phyloP scores from a whole-genome alignment of 345 rosid genomes.

The Syzygium jambos region DNA sequence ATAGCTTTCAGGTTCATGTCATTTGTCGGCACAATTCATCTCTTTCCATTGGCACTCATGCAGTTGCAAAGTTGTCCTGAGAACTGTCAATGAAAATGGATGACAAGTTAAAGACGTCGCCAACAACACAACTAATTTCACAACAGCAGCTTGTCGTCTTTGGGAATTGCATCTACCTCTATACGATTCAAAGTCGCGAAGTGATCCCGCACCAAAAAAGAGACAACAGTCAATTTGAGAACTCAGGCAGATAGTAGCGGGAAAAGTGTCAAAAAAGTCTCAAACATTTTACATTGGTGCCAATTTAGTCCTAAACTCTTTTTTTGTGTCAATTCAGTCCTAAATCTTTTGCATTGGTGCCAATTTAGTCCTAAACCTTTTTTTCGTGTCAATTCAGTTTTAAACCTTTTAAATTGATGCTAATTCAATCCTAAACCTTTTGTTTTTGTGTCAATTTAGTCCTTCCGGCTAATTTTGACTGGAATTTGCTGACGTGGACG shows the following conservation, averaged over 20 bases:
- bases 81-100: not conserved
- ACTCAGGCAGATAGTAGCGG: not conserved
- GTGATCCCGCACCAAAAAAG: not conserved
- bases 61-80: not conserved
- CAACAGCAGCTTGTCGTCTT: not conserved
- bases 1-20: not conserved
- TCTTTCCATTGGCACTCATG: not conserved
- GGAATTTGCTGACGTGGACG: too few species aligned
- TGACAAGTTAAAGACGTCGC: not conserved
- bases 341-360: too few species aligned
- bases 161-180: not conserved
- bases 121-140: not conserved
- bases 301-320: too few species aligned
- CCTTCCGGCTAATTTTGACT: too few species aligned
- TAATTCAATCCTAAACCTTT: too few species aligned
- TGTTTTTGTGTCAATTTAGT: too few species aligned
- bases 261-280: too few species aligned
- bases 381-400: too few species aligned
- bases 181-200: not conserved
- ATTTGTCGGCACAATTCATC: not conserved
- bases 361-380: too few species aligned
- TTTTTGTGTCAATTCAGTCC: too few species aligned
- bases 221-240: not conserved
- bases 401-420: too few species aligned
- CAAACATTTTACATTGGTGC: too few species aligned